Conservation (phyloP, 2,329 filamentous ascomycete species). For the Magnaporthiopsis rhizophila region DNA sequence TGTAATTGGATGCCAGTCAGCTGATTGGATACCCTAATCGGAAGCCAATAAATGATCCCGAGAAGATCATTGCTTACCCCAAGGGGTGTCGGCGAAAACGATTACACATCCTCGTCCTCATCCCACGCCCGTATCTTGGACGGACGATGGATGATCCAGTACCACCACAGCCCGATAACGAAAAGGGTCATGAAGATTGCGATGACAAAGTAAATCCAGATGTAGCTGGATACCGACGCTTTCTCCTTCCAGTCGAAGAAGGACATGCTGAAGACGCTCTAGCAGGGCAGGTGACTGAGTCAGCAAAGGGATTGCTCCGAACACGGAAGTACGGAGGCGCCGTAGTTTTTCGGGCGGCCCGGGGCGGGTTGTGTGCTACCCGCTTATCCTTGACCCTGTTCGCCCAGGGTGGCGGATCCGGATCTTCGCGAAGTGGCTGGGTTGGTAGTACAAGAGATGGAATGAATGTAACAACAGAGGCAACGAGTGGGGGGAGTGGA, state of each 20-base stretch:
- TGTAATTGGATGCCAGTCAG: too few species aligned
- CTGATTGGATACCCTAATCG: too few species aligned
- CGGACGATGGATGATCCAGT: conserved; percentile 3
- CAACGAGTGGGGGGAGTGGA: too few species aligned
- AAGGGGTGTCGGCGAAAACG: not conserved
- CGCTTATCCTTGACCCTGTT: not conserved
- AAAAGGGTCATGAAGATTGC: not conserved
- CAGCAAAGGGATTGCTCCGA: too few species aligned
- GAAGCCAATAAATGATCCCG: too few species aligned
- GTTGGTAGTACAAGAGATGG: not conserved
- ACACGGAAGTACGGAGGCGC: too few species aligned
- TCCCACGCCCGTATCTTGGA: not conserved
- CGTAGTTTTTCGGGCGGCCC: too few species aligned
- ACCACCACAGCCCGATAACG: conserved; percentile 1
- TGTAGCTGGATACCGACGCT: not conserved
- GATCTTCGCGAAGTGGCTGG: too few species aligned
- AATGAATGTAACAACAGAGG: not conserved
- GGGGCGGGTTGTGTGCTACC: too few species aligned
- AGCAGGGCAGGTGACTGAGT: not conserved
- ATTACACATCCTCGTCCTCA: conserved; percentile 1
- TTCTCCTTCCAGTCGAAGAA: conserved; percentile 5
- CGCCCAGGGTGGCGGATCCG: too few species aligned
- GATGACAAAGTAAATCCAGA: conserved; percentile 7
- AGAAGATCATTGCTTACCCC: not conserved
- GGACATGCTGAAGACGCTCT: conserved; percentile 7